Conservation (phyloP, 768 basidiomycete genomes). For the Mycena crocata region DNA sequence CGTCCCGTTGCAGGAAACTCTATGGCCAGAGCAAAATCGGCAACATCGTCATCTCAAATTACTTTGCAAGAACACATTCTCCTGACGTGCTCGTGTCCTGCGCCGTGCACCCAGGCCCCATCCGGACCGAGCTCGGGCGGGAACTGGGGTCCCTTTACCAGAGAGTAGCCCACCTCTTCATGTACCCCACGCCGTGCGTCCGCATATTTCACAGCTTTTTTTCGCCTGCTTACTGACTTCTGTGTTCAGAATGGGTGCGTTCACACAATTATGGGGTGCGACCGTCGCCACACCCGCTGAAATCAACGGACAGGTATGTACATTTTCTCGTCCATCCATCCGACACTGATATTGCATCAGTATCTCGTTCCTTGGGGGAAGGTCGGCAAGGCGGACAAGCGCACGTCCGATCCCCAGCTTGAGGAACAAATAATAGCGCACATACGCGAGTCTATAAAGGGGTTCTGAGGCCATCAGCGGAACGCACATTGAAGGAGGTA, state of each 20-base stretch:
- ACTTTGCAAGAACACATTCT: conserved; percentile 12
- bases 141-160: too few species aligned
- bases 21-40: conserved; percentile 29
- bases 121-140: conserved; percentile 12
- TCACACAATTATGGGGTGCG: conserved; percentile 19
- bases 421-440: conserved; percentile 37
- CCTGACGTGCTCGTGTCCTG: conserved; percentile 16
- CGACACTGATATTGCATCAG: too few species aligned
- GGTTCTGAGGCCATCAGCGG: too few species aligned
- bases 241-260: conserved; percentile 6
- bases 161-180: not conserved
- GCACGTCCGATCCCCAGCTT: conserved; percentile 39
- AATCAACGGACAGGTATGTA: conserved; percentile 11
- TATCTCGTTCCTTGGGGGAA: conserved; percentile 9
- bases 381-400: conserved; percentile 37
- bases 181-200: not conserved
- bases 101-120: conserved; percentile 20
- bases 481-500: too few species aligned
- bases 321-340: too few species aligned
- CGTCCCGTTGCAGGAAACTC: conserved; percentile 3
- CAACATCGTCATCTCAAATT: conserved; percentile 24
- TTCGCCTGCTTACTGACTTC: not conserved
- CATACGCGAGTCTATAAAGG: not conserved
- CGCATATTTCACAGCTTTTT: not conserved
- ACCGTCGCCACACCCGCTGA: conserved; percentile 8